These are phyloP conservation scores for Salvia miltiorrhiza DNA, from an alignment of 257 asterid species.

Conservation along the genomic window DNA sequence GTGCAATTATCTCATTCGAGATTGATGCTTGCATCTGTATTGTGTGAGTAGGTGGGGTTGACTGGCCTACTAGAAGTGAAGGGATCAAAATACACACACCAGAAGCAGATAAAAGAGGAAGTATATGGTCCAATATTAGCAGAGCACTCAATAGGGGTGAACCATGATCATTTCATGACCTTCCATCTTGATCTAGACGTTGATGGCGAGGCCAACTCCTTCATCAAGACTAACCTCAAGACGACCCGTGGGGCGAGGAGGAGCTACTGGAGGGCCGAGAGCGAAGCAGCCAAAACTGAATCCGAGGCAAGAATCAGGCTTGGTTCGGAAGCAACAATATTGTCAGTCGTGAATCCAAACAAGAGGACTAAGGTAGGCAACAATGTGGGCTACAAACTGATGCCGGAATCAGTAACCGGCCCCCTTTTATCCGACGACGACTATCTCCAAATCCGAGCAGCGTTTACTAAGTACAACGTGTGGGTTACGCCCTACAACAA, in stretches of 20 bases:
- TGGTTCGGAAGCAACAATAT: constrained; percentile 25
- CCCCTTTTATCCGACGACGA: constrained; percentile 38
- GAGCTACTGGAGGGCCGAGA: constrained; percentile 44
- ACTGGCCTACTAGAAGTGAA: constrained; percentile 56
- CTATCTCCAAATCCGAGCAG: constrained; percentile 42
- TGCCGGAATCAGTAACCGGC: constrained; percentile 32
- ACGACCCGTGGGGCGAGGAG: constrained; percentile 34
- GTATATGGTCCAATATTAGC: constrained; percentile 54
- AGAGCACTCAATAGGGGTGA: constrained; percentile 45
- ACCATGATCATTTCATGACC: constrained; percentile 61
- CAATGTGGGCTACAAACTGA: constrained; percentile 40
- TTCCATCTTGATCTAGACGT: constrained; percentile 54
- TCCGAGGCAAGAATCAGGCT: constrained; percentile 44
- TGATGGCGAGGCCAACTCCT: constrained; percentile 51
- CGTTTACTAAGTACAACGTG: constrained; percentile 40
- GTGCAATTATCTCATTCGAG: too few relatives aligned
- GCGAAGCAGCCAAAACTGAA: constrained; percentile 36
- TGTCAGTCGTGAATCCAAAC: constrained; percentile 42
- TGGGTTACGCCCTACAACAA: constrained; percentile 58
- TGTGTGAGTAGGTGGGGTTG: constrained; percentile 35
- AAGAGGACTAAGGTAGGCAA: constrained; percentile 52
- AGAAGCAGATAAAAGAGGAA: constrained; percentile 43
- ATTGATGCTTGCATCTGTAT: neutral
- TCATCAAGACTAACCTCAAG: constrained; percentile 38
- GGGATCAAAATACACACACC: constrained; percentile 45